Evolutionary conservation across 768 basidiomycete genomes (phyloP).

Genomic region (Neoboletus brunneissimus): DNA sequence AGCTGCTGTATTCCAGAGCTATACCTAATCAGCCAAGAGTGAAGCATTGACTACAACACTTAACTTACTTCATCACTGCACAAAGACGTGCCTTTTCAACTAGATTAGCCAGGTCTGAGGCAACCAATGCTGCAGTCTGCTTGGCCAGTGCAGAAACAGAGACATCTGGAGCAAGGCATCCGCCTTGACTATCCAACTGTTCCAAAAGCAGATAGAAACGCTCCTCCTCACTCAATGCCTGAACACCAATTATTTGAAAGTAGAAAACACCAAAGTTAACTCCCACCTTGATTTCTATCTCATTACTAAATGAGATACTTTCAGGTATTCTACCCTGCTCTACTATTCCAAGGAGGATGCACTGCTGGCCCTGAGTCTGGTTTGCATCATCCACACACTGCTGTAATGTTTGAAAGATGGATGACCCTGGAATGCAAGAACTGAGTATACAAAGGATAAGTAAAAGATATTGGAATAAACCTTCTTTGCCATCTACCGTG

Average conservation of each 20-base stretch:
- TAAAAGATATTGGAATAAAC: background rate
- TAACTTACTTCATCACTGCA: conserved; percentile 33
- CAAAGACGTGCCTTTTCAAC: conserved; percentile 54
- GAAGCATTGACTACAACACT: background rate
- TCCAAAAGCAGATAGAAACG: conserved; percentile 57
- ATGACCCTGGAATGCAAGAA: conserved; percentile 44
- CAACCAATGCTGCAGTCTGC: conserved; percentile 89
- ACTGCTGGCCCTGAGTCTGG: conserved; percentile 63
- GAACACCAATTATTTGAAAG: background rate
- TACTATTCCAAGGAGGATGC: conserved; percentile 70
- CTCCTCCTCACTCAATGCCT: conserved; percentile 83
- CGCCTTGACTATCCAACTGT: conserved; percentile 37
- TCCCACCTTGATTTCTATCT: conserved; percentile 68
- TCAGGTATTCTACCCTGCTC: conserved; percentile 64
- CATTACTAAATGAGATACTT: conserved; percentile 81
- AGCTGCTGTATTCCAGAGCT: conserved; percentile 4
- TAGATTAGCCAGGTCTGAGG: conserved; percentile 74
- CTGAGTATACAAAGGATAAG: background rate
- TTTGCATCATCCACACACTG: conserved; percentile 63
- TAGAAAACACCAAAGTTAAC: background rate
- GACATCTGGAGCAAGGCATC: conserved; percentile 68
- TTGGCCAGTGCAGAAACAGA: conserved; percentile 68
- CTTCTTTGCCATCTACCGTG: conserved; percentile 64
- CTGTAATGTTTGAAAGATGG: conserved; percentile 53
- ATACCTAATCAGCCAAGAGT: background rate